Conservation (phyloP, 805 yeast species). For the Suhomyces kilbournensis region DNA sequence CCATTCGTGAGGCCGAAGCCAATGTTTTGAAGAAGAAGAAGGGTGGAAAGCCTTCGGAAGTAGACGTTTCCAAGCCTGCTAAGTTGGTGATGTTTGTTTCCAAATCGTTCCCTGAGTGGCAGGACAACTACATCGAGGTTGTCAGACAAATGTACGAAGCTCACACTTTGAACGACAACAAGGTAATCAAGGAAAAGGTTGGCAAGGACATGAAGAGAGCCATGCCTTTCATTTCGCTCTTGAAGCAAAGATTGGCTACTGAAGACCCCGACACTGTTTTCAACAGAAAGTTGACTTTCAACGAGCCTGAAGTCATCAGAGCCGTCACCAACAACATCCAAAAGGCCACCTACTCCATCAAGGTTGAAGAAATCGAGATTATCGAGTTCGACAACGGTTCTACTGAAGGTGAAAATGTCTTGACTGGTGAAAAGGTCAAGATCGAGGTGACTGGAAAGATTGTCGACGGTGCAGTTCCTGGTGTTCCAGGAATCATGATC, state of each 20-base stretch:
- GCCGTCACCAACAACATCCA: constrained; percentile 53
- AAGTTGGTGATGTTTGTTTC: constrained; percentile 72
- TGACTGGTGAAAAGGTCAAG: constrained; percentile 67
- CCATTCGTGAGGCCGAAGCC: constrained; percentile 93
- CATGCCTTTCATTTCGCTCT: constrained; percentile 89
- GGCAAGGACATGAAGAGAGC: constrained; percentile 95
- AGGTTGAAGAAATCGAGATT: constrained; percentile 55
- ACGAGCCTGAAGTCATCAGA: constrained; percentile 68
- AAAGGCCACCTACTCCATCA: constrained; percentile 58
- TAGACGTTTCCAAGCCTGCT: constrained; percentile 73
- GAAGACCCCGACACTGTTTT: constrained; percentile 78
- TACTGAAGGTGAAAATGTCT: constrained; percentile 57
- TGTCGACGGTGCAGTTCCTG: constrained; percentile 85
- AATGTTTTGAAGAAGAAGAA: constrained; percentile 76
- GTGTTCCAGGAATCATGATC: constrained; percentile 83
- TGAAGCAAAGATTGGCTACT: constrained; percentile 73
- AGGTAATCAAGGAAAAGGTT: constrained; percentile 59
- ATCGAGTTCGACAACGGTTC: constrained; percentile 64
- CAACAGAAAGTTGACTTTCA: constrained; percentile 82
- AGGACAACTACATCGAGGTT: constrained; percentile 56
- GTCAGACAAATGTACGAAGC: constrained; percentile 72
- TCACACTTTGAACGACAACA: constrained; percentile 63
- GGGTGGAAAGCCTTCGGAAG: constrained; percentile 71
- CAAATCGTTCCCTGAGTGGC: constrained; percentile 74
- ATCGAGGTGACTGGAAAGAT: constrained; percentile 64